These are phyloP conservation scores for Blastomyces parvus DNA, from an alignment of 2,329 filamentous ascomycete species.

Conservation along the genomic window DNA sequence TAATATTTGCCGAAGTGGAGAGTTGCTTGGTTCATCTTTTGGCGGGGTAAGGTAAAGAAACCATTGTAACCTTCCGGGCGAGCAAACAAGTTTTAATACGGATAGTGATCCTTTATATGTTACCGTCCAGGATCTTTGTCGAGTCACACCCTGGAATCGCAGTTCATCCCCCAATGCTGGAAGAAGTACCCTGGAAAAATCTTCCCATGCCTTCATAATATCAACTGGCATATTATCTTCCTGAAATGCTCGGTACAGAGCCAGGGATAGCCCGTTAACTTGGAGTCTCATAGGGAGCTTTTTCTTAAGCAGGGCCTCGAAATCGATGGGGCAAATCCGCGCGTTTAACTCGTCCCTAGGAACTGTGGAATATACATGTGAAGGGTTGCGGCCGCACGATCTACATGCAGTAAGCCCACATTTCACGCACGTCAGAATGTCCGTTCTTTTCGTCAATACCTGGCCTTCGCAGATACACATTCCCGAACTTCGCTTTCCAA, in stretches of 20 bases:
- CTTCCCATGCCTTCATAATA: conserved; percentile 10
- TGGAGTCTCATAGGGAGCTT: conserved; percentile 36
- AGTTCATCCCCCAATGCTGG: conserved; percentile 27
- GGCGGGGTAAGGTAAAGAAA: conserved; percentile 40
- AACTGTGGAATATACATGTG: conserved; percentile 36
- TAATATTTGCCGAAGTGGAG: conserved; percentile 35
- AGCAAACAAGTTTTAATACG: conserved; percentile 33
- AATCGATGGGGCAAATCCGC: conserved; percentile 35
- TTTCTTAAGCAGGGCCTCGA: conserved; percentile 36
- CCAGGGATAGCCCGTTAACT: conserved; percentile 24
- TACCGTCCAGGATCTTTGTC: conserved; percentile 35
- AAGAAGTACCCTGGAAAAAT: conserved; percentile 9
- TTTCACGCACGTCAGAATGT: conserved; percentile 40
- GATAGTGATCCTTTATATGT: conserved; percentile 33
- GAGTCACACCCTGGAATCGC: conserved; percentile 25
- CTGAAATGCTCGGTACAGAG: conserved; percentile 19
- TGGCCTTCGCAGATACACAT: conserved; percentile 52
- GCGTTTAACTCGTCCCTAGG: conserved; percentile 22
- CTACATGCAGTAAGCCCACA: conserved; percentile 49
- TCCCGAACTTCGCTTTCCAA: conserved; percentile 30
- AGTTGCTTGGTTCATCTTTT: conserved; percentile 29
- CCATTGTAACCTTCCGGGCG: conserved; percentile 34
- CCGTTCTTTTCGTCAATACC: conserved; percentile 27
- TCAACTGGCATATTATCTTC: conserved; percentile 6
- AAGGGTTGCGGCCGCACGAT: conserved; percentile 46